A percentile compares a stretch with the other conserved stretches of the same genome.
phyloP scores from a whole-genome alignment of 768 basidiomycete species.

The Lactarius akahatsu region DNA sequence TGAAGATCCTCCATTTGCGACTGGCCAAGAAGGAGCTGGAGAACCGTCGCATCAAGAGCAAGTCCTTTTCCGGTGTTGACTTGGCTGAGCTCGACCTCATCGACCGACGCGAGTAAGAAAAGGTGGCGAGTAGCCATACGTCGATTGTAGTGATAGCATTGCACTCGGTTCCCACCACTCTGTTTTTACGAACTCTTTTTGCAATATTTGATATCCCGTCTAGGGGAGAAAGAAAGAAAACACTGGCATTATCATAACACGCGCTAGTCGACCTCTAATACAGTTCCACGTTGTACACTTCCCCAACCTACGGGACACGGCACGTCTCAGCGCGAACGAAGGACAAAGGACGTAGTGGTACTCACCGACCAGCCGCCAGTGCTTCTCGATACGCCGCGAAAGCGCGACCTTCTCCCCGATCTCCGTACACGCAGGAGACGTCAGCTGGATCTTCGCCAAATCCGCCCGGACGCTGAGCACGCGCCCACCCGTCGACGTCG shows the following conservation, averaged over 20 bases:
- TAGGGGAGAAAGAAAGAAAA: background rate
- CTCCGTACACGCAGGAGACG: constrained; percentile 93
- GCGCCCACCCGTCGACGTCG: constrained; percentile 94
- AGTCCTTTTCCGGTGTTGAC: constrained; percentile 75
- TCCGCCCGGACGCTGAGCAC: constrained; percentile 94
- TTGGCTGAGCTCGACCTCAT: constrained; percentile 63
- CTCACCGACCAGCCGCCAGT: constrained; percentile 95
- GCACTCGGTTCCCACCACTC: background rate
- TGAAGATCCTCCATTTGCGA: constrained; percentile 66
- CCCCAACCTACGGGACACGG: constrained; percentile 51
- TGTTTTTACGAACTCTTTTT: background rate
- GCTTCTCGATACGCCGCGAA: constrained; percentile 93
- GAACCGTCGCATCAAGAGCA: constrained; percentile 63
- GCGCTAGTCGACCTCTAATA: constrained; percentile 68
- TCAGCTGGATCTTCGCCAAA: constrained; percentile 90
- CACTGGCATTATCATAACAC: too few relatives aligned
- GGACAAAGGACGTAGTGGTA: constrained; percentile 26
- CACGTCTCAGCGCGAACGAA: constrained; percentile 2
- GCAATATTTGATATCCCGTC: background rate
- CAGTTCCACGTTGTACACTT: constrained; percentile 82
- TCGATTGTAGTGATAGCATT: too few relatives aligned
- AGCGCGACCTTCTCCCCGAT: constrained; percentile 97
- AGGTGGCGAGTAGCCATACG: background rate
- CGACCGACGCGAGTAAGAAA: constrained; percentile 7
- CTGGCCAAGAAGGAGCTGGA: constrained; percentile 71